Evolutionary conservation across 306 rosid genomes (phyloP).

Genomic region (Cucurbita pepo): DNA sequence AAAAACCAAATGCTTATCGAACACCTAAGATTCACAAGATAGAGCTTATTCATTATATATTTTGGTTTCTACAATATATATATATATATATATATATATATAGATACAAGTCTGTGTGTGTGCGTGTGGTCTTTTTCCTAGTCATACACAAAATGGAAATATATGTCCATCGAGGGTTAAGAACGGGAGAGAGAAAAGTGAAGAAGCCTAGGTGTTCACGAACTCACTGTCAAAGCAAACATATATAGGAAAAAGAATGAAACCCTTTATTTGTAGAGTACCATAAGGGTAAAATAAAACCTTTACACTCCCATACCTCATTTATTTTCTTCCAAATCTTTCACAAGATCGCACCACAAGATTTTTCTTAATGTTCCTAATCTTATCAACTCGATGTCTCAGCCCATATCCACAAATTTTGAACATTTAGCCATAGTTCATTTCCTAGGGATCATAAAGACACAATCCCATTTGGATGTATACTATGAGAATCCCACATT

Average conservation of each 20-base stretch:
- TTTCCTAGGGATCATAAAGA: background rate
- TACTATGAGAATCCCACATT: no score
- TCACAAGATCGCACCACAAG: background rate
- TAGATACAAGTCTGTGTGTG: no score
- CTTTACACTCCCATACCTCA: background rate
- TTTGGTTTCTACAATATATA: no score
- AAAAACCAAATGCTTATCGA: background rate
- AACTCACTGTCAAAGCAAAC: background rate
- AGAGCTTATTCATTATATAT: no score
- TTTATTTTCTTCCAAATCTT: no score
- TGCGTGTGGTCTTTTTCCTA: no score
- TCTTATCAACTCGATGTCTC: background rate
- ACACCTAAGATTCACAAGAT: background rate
- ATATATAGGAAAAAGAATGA: background rate
- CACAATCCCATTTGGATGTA: background rate
- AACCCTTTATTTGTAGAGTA: background rate
- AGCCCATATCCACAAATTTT: background rate
- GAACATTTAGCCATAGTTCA: background rate
- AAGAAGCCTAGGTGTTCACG: background rate
- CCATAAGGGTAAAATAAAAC: background rate
- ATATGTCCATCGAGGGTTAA: no score
- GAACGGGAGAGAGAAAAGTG: background rate
- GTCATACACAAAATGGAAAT: no score
- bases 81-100: no score
- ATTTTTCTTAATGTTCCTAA: background rate